phyloP scores from a whole-genome alignment of 352 stramenopile genomes.

The Phytopythium sindhum region DNA sequence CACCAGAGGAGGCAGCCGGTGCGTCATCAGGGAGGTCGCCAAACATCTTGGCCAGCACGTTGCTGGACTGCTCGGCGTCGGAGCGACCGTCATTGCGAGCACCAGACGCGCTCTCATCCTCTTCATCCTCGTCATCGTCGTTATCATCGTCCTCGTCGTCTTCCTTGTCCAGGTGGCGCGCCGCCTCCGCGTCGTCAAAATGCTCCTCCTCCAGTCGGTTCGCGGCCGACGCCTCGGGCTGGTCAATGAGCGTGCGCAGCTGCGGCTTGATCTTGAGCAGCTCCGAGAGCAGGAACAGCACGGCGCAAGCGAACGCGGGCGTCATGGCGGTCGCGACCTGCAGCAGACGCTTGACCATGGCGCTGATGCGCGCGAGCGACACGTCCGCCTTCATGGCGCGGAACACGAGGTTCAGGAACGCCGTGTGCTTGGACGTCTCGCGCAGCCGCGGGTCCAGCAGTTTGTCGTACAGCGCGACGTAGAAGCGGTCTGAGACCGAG shows the following conservation, averaged over 20 bases:
- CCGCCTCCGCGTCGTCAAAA: constrained; percentile 40
- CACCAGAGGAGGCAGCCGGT: constrained; percentile 3
- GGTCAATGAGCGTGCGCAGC: constrained; percentile 66
- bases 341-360: constrained; percentile 94
- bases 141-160: constrained; percentile 41
- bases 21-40: constrained; percentile 21
- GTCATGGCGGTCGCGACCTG: constrained; percentile 80
- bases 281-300: constrained; percentile 95
- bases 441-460: constrained; percentile 87
- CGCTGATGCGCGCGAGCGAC: constrained; percentile 71
- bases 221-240: constrained; percentile 36
- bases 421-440: constrained; percentile 92
- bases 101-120: constrained; percentile 20
- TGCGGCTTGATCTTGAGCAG: constrained; percentile 86
- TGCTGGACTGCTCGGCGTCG: constrained; percentile 46
- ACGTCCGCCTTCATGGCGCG: constrained; percentile 95
- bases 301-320: constrained; percentile 88
- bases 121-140: constrained; percentile 31
- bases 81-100: constrained; percentile 40
- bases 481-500: constrained; percentile 94
- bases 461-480: constrained; percentile 96
- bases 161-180: constrained; percentile 37
- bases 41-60: constrained; percentile 68
- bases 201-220: constrained; percentile 43
- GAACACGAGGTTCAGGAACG: constrained; percentile 99